Conservation (phyloP, 371 early-diverging fungal genomes). For the Rhizopus sp. region DNA sequence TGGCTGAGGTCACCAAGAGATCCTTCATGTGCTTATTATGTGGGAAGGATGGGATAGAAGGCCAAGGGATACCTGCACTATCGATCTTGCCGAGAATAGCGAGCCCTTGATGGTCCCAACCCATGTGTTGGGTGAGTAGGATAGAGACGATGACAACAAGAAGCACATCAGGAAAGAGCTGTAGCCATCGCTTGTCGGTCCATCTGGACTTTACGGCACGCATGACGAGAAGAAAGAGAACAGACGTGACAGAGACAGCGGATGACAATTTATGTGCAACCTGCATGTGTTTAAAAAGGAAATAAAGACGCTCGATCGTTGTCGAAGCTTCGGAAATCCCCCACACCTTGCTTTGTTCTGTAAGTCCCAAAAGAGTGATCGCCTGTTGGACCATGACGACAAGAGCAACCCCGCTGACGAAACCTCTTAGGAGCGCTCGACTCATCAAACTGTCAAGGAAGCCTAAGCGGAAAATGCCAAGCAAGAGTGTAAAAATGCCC, state of each 20-base stretch:
- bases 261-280: conserved; percentile 71
- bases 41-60: conserved; percentile 64
- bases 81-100: conserved; percentile 72
- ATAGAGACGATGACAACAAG: conserved; percentile 73
- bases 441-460: conserved; percentile 94
- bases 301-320: conserved; percentile 72
- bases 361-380: conserved; percentile 75
- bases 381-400: conserved; percentile 89
- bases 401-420: conserved; percentile 89
- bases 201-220: conserved; percentile 59
- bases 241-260: conserved; percentile 64
- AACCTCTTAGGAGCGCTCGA: conserved; percentile 87
- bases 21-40: conserved; percentile 63
- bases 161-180: conserved; percentile 85
- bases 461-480: conserved; percentile 92
- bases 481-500: conserved; percentile 83
- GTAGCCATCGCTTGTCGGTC: conserved; percentile 48
- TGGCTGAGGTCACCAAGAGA: conserved; percentile 57
- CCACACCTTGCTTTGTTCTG: conserved; percentile 38
- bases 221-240: conserved; percentile 64
- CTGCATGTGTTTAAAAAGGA: conserved; percentile 52
- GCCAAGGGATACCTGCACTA: conserved; percentile 55
- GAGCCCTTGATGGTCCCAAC: conserved; percentile 70
- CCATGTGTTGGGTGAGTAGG: conserved; percentile 56
- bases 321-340: conserved; percentile 71